Base-by-base conservation (phyloP, 1,139 yeast genomes). In the Yamadazyma jaroonii region DNA sequence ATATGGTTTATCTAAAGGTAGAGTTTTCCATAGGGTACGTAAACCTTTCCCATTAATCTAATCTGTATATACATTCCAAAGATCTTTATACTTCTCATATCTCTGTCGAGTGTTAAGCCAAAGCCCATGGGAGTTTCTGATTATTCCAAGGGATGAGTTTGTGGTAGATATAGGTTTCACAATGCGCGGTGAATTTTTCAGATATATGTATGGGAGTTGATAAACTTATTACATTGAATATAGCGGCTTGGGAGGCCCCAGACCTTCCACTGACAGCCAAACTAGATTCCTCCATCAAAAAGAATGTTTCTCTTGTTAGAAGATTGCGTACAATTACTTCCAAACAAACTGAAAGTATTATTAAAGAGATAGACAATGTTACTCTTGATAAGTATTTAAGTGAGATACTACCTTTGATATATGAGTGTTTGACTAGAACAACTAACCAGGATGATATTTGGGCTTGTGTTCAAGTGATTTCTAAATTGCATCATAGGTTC, bases 401-500 rank as follows among this genome's bases (percentile, higher is more conserved):
- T 3, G 97, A 90, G 56, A 64, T 89, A 13, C 66, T 79, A 2
- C 63, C 77, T 2, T 79, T 89, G 0, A 58, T 84, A 0, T 66
- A 74, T 35, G 96, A 88, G 44, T 85, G 86, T 0, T 55, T 87
- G 13, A 42, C 67, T 9, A 79, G 72, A 45, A 73, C 79, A 21
- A 62, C 68, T 11, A 80, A 80, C 43, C 57, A 63, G 7, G 81
- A 74, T 9, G 96, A 88, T 53, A 58, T 85, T 1, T 47, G 53
- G 14, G 82, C 92, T 0, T 81, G 84, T 1, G 71, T 79, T 26
- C 89, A 83, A 48, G 74, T 88, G 1, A 71, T 84, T 0, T 79
- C 90, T 31, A 82, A 81, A 0, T 61, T 90, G 21, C 96, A 88
- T 58, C 95, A 84, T 56, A 65, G 97, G 36, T 88, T 89, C 55